phyloP scores from a whole-genome alignment of 345 rosid genomes.

The Eucalyptus fibrosa region DNA sequence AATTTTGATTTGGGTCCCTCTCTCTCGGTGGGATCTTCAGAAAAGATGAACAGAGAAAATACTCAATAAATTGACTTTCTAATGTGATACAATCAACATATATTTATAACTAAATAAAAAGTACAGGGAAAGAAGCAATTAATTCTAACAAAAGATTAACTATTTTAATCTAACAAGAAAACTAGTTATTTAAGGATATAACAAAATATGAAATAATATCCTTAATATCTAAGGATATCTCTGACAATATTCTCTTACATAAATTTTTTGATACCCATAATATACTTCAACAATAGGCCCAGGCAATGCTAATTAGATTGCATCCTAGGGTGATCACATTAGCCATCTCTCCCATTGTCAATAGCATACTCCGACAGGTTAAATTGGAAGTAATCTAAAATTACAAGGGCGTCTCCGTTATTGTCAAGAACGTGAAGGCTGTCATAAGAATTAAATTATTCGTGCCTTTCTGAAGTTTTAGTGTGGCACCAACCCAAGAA shows the following conservation, averaged over 20 bases:
- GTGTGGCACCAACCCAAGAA: neutral
- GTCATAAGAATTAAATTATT: neutral
- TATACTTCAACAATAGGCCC: neutral
- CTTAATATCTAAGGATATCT: neutral
- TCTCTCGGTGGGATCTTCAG: neutral
- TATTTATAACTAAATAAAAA: neutral
- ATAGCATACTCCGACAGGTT: rapidly evolving
- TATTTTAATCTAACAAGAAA: neutral
- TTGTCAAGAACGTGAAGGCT: neutral
- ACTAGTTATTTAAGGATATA: neutral
- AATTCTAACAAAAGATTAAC: neutral
- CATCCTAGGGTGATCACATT: neutral
- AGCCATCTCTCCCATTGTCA: neutral
- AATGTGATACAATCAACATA: neutral
- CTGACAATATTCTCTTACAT: neutral
- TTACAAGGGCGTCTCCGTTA: neutral
- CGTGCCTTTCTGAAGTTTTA: neutral
- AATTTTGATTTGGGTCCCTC: neutral
- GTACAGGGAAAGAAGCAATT: neutral
- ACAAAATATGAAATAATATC: neutral
- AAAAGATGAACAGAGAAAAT: neutral
- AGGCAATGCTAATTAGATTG: neutral
- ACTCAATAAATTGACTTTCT: neutral
- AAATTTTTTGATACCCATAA: neutral
- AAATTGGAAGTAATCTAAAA: neutral